A percentile compares a stretch with the other conserved stretches of the same genome.
Conservation (phyloP, 371 early-diverging fungal species). For the Rhizomucor pusillus region DNA sequence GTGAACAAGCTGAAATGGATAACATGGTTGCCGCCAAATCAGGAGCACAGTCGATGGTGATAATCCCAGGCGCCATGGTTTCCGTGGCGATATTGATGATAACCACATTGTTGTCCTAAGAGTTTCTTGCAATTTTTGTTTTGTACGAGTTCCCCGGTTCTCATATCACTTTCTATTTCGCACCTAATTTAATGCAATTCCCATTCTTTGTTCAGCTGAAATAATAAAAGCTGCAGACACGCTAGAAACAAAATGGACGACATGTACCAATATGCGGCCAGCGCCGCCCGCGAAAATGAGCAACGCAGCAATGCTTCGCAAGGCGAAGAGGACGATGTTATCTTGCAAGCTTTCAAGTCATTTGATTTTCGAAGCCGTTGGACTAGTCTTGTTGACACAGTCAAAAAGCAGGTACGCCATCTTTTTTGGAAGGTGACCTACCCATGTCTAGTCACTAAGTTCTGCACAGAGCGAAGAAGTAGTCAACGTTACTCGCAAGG, state of each 20-base stretch:
- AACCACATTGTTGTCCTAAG: no score
- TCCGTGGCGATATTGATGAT: no score
- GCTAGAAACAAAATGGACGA: constrained; percentile 37
- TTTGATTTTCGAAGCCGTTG: constrained; percentile 44
- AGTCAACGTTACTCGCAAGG: constrained; percentile 45
- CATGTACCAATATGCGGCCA: constrained; percentile 34
- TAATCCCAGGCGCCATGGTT: no score
- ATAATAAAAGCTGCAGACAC: no score
- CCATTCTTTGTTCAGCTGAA: no score
- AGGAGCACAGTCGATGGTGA: no score
- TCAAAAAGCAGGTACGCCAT: constrained; percentile 38
- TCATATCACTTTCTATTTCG: no score
- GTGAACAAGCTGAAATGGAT: no score
- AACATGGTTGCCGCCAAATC: no score
- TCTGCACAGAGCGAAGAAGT: constrained; percentile 37
- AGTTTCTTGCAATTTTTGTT: no score
- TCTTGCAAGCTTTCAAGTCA: constrained; percentile 41
- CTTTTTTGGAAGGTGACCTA: neutral
- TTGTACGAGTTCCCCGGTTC: no score
- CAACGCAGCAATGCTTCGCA: constrained; percentile 6
- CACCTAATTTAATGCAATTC: no score
- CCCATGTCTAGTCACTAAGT: neutral
- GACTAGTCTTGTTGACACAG: constrained; percentile 36
- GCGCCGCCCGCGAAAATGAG: constrained; percentile 30
- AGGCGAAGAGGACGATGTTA: constrained; percentile 37